phyloP scores from a whole-genome alignment of 129 eudicot species.

The Centella asiatica region DNA sequence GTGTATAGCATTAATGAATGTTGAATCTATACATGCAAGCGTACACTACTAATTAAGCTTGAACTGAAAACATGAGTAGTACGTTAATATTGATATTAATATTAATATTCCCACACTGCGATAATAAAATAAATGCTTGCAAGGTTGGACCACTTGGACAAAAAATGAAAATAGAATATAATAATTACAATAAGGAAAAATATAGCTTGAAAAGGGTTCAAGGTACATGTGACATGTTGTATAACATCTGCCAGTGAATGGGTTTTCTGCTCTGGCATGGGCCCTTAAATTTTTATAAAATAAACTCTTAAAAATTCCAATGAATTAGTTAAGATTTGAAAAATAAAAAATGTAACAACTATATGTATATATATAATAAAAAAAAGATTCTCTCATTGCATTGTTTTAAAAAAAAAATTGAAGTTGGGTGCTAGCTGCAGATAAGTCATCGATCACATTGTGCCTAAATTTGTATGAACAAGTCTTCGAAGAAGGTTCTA shows the following conservation, averaged over 20 bases:
- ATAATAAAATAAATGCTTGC: neutral
- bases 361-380: neutral
- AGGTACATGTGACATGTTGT: slow-evolving; percentile 34
- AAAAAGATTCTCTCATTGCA: slow-evolving; percentile 15
- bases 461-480: neutral
- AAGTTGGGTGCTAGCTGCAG: neutral
- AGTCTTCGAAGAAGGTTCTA: slow-evolving; percentile 18
- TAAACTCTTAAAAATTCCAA: neutral
- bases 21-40: slow-evolving; percentile 22
- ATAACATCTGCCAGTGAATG: slow-evolving; percentile 27
- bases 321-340: no score
- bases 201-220: slow-evolving; percentile 21
- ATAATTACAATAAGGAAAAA: neutral
- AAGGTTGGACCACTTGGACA: slow-evolving; percentile 19
- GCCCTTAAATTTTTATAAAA: slow-evolving; percentile 2
- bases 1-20: slow-evolving; percentile 35
- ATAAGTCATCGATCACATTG: slow-evolving; percentile 10
- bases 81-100: slow-evolving; percentile 13
- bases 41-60: no score
- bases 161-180: slow-evolving; percentile 7
- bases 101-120: slow-evolving; percentile 5
- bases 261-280: slow-evolving; percentile 31
- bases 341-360: no score
- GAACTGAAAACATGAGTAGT: no score
- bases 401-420: neutral